phyloP scores from a whole-genome alignment of 2,329 filamentous ascomycete genomes.

The Fusarium sublunatum region DNA sequence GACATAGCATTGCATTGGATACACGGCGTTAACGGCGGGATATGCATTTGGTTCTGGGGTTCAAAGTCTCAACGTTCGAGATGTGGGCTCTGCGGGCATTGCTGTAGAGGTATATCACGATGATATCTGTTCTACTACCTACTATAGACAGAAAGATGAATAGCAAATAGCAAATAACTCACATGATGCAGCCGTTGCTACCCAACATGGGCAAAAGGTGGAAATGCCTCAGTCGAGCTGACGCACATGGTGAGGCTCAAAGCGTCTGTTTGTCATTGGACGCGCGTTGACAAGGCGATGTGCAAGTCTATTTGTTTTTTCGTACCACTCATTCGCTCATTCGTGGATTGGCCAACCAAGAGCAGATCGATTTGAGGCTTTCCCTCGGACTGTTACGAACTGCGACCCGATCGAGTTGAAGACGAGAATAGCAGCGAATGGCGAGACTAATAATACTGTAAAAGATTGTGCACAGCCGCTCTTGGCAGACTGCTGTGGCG shows the following conservation, averaged over 20 bases:
- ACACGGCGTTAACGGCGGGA: slow-evolving; percentile 33
- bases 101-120: background rate
- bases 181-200: background rate
- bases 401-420: slow-evolving; percentile 8
- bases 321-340: slow-evolving; percentile 20
- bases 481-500: slow-evolving; percentile 29
- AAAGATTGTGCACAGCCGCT: slow-evolving; percentile 37
- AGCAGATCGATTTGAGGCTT: slow-evolving; percentile 17
- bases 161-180: background rate
- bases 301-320: slow-evolving; percentile 1
- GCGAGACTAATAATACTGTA: background rate
- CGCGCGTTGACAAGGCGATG: slow-evolving; percentile 24
- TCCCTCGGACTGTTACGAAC: slow-evolving; percentile 19
- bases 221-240: slow-evolving; percentile 15
- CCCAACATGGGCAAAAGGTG: background rate
- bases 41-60: slow-evolving; percentile 12
- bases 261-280: slow-evolving; percentile 20
- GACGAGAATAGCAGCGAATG: slow-evolving; percentile 33
- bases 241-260: slow-evolving; percentile 35
- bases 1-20: slow-evolving; percentile 33
- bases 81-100: slow-evolving; percentile 4
- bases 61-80: slow-evolving; percentile 6
- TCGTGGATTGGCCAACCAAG: slow-evolving; percentile 22
- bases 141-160: slow-evolving; percentile 12
- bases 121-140: background rate